phyloP scores from a whole-genome alignment of 2,329 filamentous ascomycete genomes.

The Verticillium isaacii region DNA sequence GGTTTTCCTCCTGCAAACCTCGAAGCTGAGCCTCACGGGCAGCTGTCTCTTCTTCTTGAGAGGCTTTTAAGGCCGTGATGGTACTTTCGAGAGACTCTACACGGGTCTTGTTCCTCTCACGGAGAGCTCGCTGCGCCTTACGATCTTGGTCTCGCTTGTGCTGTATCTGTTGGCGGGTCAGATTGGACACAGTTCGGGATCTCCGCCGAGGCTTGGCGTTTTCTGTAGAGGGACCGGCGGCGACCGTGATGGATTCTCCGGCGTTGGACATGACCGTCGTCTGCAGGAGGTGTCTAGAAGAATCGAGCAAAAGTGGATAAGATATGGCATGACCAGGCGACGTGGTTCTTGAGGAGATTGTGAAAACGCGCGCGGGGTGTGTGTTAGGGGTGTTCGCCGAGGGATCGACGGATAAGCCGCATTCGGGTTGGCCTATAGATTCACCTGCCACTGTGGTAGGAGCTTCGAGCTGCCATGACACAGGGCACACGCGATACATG shows the following conservation, averaged over 20 bases:
- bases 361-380: too few relatives aligned
- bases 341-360: too few relatives aligned
- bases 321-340: too few relatives aligned
- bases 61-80: background rate
- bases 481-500: too few relatives aligned
- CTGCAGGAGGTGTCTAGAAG: too few relatives aligned
- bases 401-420: too few relatives aligned
- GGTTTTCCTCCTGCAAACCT: background rate
- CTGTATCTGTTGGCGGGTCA: background rate
- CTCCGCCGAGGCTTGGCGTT: background rate
- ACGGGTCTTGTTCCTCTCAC: background rate
- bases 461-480: too few relatives aligned
- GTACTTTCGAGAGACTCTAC: background rate
- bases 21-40: background rate
- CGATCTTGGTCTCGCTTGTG: slow-evolving; percentile 1
- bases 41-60: background rate
- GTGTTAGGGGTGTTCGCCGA: too few relatives aligned
- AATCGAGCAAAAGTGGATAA: too few relatives aligned
- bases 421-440: too few relatives aligned
- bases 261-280: background rate
- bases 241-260: background rate
- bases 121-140: background rate
- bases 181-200: background rate
- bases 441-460: too few relatives aligned
- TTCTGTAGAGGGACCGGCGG: background rate